Conservation (phyloP, 2,329 filamentous ascomycete genomes). For the Dactylella cylindrospora region DNA sequence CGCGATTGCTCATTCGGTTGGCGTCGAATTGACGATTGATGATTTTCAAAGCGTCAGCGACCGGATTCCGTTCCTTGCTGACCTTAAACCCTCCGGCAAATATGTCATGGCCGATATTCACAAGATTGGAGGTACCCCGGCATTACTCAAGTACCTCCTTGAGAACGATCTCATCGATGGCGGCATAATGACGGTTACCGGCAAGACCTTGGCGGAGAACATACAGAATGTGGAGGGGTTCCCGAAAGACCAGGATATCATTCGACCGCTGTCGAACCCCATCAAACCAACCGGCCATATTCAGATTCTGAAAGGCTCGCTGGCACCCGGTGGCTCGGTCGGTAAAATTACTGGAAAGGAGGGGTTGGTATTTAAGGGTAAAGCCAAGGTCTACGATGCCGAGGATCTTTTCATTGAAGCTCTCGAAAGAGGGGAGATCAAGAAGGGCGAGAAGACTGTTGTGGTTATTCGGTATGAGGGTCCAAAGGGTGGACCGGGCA, state of each 20-base stretch:
- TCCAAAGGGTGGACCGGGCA: constrained; percentile 71
- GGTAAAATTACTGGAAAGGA: constrained; percentile 79
- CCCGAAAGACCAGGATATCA: constrained; percentile 69
- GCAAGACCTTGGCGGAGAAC: constrained; percentile 63
- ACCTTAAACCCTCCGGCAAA: constrained; percentile 75
- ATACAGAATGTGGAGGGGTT: constrained; percentile 64
- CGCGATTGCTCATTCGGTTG: constrained; percentile 78
- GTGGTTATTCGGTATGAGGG: constrained; percentile 75
- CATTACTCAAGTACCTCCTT: constrained; percentile 62
- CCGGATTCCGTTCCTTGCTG: constrained; percentile 75
- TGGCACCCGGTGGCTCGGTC: constrained; percentile 70
- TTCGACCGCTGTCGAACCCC: constrained; percentile 67
- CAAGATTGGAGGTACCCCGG: constrained; percentile 61
- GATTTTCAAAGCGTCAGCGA: constrained; percentile 83
- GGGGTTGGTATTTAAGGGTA: constrained; percentile 67
- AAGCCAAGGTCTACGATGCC: constrained; percentile 69
- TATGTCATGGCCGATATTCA: constrained; percentile 64
- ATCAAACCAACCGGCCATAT: constrained; percentile 73
- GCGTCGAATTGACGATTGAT: constrained; percentile 78
- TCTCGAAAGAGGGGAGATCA: constrained; percentile 68
- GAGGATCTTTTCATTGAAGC: constrained; percentile 70
- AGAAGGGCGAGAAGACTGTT: constrained; percentile 74
- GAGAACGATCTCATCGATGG: constrained; percentile 63
- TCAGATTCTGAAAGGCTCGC: constrained; percentile 69
- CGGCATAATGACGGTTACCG: constrained; percentile 63